Evolutionary conservation across 192 early-diverging fungal species (phyloP).

Genomic region (Polychytrium aggregatum): DNA sequence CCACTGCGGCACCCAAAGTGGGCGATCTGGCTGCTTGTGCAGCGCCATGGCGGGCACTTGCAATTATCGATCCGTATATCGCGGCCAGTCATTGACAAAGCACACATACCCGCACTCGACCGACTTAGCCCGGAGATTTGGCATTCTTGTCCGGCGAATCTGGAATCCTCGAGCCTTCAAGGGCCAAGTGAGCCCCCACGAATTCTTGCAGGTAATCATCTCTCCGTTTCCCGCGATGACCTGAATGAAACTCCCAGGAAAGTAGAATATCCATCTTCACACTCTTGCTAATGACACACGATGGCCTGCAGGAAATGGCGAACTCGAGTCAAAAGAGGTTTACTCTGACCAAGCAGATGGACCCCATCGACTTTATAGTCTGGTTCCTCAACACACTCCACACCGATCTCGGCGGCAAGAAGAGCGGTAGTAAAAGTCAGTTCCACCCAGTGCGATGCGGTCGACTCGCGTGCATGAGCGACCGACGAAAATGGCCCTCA

Average conservation of each 20-base stretch:
- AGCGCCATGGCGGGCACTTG: too few relatives aligned
- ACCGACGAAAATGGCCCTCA: too few relatives aligned
- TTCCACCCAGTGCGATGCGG: too few relatives aligned
- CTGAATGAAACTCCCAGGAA: background rate
- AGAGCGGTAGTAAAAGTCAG: constrained; percentile 52
- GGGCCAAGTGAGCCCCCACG: constrained; percentile 91
- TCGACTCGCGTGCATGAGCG: too few relatives aligned
- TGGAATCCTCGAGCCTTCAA: constrained; percentile 90
- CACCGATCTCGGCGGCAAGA: constrained; percentile 67
- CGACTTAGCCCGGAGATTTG: too few relatives aligned
- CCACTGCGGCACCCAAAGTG: too few relatives aligned
- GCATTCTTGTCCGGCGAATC: constrained; percentile 73
- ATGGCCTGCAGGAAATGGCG: constrained; percentile 54
- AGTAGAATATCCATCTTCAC: background rate
- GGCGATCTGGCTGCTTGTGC: too few relatives aligned
- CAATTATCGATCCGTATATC: too few relatives aligned
- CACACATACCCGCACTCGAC: too few relatives aligned
- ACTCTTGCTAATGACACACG: background rate
- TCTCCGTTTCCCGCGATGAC: background rate
- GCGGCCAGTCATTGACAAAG: too few relatives aligned
- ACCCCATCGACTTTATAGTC: constrained; percentile 75
- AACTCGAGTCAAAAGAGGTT: constrained; percentile 72
- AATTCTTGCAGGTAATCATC: constrained; percentile 64
- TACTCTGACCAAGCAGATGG: constrained; percentile 63
- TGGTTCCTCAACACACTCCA: constrained; percentile 93